Percentiles rank a stretch among this genome's conserved stretches.
These are phyloP conservation scores for Hippophae rhamnoides DNA, from an alignment of 306 rosid genomes.

Conservation along the genomic window DNA sequence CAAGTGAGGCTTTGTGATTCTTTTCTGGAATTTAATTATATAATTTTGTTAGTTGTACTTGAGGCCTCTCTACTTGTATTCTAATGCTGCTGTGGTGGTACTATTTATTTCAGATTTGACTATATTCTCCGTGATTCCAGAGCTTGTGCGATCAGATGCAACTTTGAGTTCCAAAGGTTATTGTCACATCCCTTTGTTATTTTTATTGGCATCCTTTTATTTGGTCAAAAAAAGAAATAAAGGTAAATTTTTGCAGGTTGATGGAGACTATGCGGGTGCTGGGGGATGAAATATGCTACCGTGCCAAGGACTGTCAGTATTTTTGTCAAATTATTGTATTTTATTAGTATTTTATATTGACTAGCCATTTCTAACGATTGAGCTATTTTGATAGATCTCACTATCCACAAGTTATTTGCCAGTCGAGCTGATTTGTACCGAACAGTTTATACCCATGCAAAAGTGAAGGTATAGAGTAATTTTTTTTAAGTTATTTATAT, in stretches of 20 bases:
- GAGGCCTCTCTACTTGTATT: constrained; percentile 5
- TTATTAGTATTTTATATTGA: constrained; percentile 5
- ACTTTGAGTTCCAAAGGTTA: constrained; percentile 79
- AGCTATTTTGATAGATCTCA: constrained; percentile 49
- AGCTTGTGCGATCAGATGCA: constrained; percentile 88
- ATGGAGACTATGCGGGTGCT: constrained; percentile 84
- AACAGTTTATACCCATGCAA: constrained; percentile 82
- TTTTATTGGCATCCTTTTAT: not conserved
- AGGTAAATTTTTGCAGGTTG: constrained; percentile 45
- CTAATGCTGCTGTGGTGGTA: constrained; percentile 19
- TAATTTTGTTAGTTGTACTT: constrained; percentile 3
- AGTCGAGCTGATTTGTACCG: constrained; percentile 93
- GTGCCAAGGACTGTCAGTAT: constrained; percentile 73
- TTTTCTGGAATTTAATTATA: constrained; percentile 4
- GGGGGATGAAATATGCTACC: constrained; percentile 89
- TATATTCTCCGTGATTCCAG: constrained; percentile 83
- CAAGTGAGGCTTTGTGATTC: constrained; percentile 45
- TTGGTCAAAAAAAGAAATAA: constrained; percentile 10
- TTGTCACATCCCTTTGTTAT: constrained; percentile 6
- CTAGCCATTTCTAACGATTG: constrained; percentile 20
- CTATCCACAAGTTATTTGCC: constrained; percentile 77
- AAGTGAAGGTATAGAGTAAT: constrained; percentile 59
- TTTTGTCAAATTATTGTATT: constrained; percentile 8
- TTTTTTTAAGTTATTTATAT: constrained; percentile 1
- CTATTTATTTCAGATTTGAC: constrained; percentile 65